These are phyloP conservation scores for Colletotrichum sp. DNA, from an alignment of 2,329 filamentous ascomycete species.

Conservation along the genomic window DNA sequence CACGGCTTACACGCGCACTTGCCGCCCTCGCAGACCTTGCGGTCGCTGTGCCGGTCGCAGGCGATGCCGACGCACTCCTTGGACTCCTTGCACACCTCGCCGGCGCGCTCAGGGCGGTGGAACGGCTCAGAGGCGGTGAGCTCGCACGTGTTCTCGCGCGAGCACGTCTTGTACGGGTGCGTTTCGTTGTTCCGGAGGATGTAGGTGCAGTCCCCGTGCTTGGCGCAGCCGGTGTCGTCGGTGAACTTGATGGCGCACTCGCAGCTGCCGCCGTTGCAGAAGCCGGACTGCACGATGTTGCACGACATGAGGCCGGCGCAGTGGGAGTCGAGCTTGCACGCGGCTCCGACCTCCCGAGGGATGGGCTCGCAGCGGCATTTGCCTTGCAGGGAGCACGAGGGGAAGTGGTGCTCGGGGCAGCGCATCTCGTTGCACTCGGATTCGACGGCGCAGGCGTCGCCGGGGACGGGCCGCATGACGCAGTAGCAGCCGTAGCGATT, in stretches of 20 bases:
- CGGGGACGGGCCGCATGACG: neutral
- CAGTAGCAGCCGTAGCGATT: neutral
- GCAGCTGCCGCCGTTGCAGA: neutral
- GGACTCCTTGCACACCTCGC: neutral
- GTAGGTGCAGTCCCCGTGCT: neutral
- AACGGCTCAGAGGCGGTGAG: neutral
- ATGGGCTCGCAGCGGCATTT: neutral
- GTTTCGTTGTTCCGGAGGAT: neutral
- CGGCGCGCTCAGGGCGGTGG: neutral
- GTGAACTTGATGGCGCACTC: neutral
- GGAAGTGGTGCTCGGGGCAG: neutral
- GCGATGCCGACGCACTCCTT: neutral
- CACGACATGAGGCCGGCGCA: neutral
- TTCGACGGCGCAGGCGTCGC: neutral
- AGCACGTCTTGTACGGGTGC: neutral
- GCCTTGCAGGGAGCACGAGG: neutral
- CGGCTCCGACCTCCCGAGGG: neutral
- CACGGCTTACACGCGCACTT: neutral
- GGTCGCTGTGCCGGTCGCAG: neutral
- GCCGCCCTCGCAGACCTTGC: neutral
- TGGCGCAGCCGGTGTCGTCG: neutral
- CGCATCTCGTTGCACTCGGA: neutral
- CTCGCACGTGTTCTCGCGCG: neutral
- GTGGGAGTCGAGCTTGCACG: neutral
- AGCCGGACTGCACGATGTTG: neutral